phyloP scores from a whole-genome alignment of 768 basidiomycete genomes.

The Nidularia sp. region DNA sequence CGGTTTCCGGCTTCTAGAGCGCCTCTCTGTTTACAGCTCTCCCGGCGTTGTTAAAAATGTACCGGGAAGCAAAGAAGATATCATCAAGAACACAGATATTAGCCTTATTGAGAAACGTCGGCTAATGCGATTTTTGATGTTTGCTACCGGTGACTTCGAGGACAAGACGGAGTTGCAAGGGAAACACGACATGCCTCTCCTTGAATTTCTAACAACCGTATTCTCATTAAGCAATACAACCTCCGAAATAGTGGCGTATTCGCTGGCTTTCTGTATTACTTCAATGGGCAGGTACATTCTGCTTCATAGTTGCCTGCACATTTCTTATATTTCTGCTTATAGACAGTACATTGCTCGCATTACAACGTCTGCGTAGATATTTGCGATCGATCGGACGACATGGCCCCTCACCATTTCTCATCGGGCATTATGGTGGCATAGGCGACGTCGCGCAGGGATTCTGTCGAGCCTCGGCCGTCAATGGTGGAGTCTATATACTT shows the following conservation, averaged over 20 bases:
- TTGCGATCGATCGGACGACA: constrained; percentile 82
- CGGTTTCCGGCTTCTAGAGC: constrained; percentile 81
- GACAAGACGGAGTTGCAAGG: constrained; percentile 50
- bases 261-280: constrained; percentile 68
- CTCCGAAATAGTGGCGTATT: constrained; percentile 63
- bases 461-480: constrained; percentile 82
- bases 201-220: constrained; percentile 54
- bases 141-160: constrained; percentile 76
- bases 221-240: constrained; percentile 63
- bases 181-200: constrained; percentile 52
- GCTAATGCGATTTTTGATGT: constrained; percentile 88
- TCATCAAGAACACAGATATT: constrained; percentile 83
- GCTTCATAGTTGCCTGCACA: not conserved
- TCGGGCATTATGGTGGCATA: constrained; percentile 92
- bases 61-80: constrained; percentile 87
- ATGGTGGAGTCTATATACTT: constrained; percentile 70
- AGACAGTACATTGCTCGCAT: constrained; percentile 67
- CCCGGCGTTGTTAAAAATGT: constrained; percentile 54
- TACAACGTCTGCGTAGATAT: constrained; percentile 70
- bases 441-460: constrained; percentile 94
- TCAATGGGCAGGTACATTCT: constrained; percentile 43
- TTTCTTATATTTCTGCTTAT: constrained; percentile 4
- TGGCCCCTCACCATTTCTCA: constrained; percentile 75
- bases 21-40: constrained; percentile 54
- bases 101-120: constrained; percentile 81